phyloP scores from a whole-genome alignment of 345 rosid genomes.

The Salix exigua region DNA sequence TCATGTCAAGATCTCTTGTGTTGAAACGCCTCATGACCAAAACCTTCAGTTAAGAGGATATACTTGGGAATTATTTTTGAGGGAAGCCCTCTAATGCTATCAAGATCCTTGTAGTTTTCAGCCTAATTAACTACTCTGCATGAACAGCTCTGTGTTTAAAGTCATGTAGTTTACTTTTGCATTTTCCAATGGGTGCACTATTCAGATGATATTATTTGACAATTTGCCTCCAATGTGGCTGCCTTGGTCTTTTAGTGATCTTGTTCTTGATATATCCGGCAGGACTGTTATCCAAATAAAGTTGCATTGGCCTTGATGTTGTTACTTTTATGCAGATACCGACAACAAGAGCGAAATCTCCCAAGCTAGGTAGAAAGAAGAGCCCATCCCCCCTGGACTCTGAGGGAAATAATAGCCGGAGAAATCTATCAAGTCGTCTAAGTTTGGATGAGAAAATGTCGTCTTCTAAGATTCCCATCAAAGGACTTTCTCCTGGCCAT shows the following conservation, averaged over 20 bases:
- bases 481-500: constrained; percentile 44
- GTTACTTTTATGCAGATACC: constrained; percentile 59
- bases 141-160: not conserved
- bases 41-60: not conserved
- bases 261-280: not conserved
- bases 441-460: constrained; percentile 69
- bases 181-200: not conserved
- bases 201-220: not conserved
- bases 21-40: not conserved
- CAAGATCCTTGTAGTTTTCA: not conserved
- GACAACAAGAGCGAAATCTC: constrained; percentile 92
- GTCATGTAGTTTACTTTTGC: not conserved
- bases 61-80: not conserved
- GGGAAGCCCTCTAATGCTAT: not conserved
- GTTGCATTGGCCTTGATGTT: not conserved
- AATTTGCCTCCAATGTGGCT: not conserved
- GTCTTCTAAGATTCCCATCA: constrained; percentile 35
- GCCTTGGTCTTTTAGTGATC: not conserved
- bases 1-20: not conserved
- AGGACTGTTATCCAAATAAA: not conserved
- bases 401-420: constrained; percentile 43
- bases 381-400: constrained; percentile 38
- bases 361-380: constrained; percentile 90
- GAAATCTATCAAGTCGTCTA: constrained; percentile 37
- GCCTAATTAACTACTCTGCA: not conserved